Evolutionary conservation across 2,329 filamentous ascomycete genomes (phyloP), one percentile per base, ranked within the genome.

Genomic region (Rasamsonia emersonii): DNA sequence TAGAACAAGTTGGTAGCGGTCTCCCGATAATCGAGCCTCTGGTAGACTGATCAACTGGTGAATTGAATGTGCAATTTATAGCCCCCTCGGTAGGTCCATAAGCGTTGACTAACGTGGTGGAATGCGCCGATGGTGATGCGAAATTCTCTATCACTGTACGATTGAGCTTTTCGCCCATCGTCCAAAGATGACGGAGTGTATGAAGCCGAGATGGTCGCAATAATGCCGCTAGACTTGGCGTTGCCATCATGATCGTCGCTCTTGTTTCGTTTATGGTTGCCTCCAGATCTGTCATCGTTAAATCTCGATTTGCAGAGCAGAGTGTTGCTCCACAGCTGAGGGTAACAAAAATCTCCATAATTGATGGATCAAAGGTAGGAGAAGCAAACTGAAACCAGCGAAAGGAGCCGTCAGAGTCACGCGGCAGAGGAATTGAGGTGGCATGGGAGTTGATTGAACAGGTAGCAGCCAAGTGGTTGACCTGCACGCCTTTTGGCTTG

Each of bases 401-500:
- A 18, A 57, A 48, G 3, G 40, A 38, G 4, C 41, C 49, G 24
- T 10, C 24, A 20, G 19, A 36, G 29, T 37, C 30, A 2, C 37
- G 42, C 11, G 44, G 46, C 2, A 49, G 40, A 4, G 50, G 45
- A 6, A 53, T 49, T 2, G 41, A 26, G 3, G 44, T 40, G 9
- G 47, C 44, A 30, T 57, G 47, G 1, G 54, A 49, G 4, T 46
- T 39, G 10, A 59, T 45, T 2, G 55, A 56, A 30, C 53, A 58
- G 3, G 50, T 27, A 16, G 41, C 51, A 1, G 72, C 47, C 8
- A 34, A 26, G 38, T 82, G 79, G 1, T 69, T 73, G 30, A 79
- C 74, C 20, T 75, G 70, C n/a, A 79, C 69, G 3, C 76, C 77
- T 34, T 74, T 73, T 1, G 54, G 54, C 2, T 51, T 56, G 14